Percentiles rank a stretch among this genome's conserved stretches.
Conservation (phyloP, 768 basidiomycete genomes). For the Agrocybe pediades region DNA sequence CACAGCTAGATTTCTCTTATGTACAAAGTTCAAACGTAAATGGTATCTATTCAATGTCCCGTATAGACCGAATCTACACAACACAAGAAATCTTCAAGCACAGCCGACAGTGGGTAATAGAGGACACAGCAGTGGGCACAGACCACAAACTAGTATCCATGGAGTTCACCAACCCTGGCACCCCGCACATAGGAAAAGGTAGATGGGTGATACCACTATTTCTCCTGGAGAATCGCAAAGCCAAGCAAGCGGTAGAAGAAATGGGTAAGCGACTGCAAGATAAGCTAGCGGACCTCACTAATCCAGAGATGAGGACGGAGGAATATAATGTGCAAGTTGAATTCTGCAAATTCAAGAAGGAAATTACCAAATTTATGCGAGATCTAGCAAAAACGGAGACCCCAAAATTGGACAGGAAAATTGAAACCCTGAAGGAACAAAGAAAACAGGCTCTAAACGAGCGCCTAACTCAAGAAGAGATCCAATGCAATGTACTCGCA, state of each 20-base stretch:
- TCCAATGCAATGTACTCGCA: neutral
- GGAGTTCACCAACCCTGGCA: constrained; percentile 13
- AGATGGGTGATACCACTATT: constrained; percentile 28
- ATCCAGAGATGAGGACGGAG: neutral
- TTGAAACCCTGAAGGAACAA: neutral
- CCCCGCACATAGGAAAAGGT: constrained; percentile 31
- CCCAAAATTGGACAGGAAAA: neutral
- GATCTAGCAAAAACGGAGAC: neutral
- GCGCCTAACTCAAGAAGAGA: neutral
- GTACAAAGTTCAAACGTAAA: constrained; percentile 6
- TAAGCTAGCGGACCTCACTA: neutral
- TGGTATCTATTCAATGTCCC: constrained; percentile 17
- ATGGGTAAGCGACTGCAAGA: neutral
- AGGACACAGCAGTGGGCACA: constrained; percentile 16
- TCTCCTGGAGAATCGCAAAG: constrained; percentile 2
- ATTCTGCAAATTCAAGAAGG: neutral
- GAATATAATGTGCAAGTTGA: neutral
- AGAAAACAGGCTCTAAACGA: neutral
- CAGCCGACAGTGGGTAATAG: constrained; percentile 26
- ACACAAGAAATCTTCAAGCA: constrained; percentile 6
- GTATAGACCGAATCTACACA: constrained; percentile 38
- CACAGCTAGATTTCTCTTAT: constrained; percentile 26
- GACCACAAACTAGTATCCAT: constrained; percentile 35
- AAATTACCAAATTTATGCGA: neutral
- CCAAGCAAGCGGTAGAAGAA: constrained; percentile 16